These are phyloP conservation scores for Castanospermum australe DNA, from an alignment of 306 rosid species.

Conservation along the genomic window DNA sequence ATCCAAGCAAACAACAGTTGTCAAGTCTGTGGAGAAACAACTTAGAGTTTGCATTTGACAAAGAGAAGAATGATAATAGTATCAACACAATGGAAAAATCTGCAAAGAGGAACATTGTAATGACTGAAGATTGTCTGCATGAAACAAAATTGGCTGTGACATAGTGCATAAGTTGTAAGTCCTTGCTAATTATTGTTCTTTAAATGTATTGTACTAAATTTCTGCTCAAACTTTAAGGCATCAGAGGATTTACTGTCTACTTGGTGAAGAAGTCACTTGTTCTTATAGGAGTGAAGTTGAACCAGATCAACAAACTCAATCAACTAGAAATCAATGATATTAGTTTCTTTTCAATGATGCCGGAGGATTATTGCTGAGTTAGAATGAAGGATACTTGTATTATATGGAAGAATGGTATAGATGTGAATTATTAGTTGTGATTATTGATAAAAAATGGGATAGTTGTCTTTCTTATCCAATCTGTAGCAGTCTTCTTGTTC, in stretches of 20 bases:
- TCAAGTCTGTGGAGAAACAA: slow-evolving; percentile 93
- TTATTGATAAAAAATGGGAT: not conserved
- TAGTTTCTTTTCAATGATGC: not conserved
- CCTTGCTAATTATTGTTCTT: slow-evolving; percentile 8
- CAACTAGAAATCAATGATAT: slow-evolving; percentile 1
- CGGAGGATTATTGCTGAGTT: not conserved
- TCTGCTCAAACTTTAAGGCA: slow-evolving; percentile 9
- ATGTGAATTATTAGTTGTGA: not conserved
- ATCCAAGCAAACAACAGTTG: slow-evolving; percentile 72
- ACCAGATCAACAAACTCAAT: slow-evolving; percentile 5
- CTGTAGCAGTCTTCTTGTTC: not conserved
- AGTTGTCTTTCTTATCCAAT: not conserved
- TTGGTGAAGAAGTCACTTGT: not conserved
- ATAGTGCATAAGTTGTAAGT: slow-evolving; percentile 55
- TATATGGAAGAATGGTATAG: not conserved
- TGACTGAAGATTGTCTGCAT: slow-evolving; percentile 49
- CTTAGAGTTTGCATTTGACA: slow-evolving; percentile 74
- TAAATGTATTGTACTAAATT: slow-evolving; percentile 2
- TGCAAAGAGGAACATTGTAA: slow-evolving; percentile 36
- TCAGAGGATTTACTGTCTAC: not conserved
- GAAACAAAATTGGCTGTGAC: slow-evolving; percentile 58
- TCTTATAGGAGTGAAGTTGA: slow-evolving; percentile 12
- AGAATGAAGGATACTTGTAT: not conserved
- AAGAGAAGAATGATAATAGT: slow-evolving; percentile 53
- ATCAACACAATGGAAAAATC: slow-evolving; percentile 39